Evolutionary conservation across 176 grass and related monocot species (phyloP), one percentile per base, ranked within the genome.

Genomic region (Panicum miliaceum): DNA sequence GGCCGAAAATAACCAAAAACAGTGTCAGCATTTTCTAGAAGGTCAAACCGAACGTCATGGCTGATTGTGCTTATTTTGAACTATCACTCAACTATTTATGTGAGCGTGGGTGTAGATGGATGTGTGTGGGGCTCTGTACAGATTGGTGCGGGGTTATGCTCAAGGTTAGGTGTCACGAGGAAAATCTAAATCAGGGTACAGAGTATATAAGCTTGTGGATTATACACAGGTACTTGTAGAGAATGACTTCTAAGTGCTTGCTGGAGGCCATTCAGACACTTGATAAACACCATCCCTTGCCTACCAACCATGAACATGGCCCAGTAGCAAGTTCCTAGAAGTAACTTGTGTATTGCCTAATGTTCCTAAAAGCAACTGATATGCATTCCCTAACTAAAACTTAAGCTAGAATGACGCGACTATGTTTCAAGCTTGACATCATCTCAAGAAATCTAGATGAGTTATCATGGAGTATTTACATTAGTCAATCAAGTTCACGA

Each of bases 261-360:
- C 3, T 61, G 41, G 42, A 46, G 19, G 54, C 27, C 19, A 22
- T 83, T 48, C 29, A 23, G 45, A 60, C 54, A 61, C 18, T 73
- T 36, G 29, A 38, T 80, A 47, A 78, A 20, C 40, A 78, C 76
- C 76, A 78, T 42, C 7, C 18, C 29, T 71, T 43, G 35, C n/a
- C 12, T 70, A 35, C 29, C 62, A 80, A 65, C 35, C 52, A 15
- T 25, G 45, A 64, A 64, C 26, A 14, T 27, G 5, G 10, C 26
- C 59, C 26, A 2, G 25, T 32, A 70, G 7, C 16, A 48, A 48
- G 9, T 71, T 26, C 12, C 68, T 4, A 47, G 0, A 71, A 48
- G 42, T 8, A 45, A 14, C 15, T 46, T 73, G 0, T 13, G 22
- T 6, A 29, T 29, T 50, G 45, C 15, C 43, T 64, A 35, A 26